Evolutionary conservation across 2,329 filamentous ascomycete genomes (phyloP).

Genomic region (Cladophialophora immunda): DNA sequence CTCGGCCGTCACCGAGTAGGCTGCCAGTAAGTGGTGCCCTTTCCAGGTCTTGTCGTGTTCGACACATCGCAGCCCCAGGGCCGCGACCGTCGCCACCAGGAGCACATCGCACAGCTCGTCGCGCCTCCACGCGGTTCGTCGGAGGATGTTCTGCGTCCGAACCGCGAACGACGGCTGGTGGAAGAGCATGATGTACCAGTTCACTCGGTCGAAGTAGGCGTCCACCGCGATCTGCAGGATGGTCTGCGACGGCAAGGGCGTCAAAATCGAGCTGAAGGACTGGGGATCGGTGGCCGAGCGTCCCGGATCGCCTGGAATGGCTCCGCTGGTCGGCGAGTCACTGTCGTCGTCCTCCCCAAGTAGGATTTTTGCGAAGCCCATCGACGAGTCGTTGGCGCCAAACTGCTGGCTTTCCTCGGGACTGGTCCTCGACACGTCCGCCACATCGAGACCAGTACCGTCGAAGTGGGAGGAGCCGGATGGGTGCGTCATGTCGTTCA

Average conservation of each 20-base stretch:
- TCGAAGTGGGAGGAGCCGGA: constrained; percentile 8
- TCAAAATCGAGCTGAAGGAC: constrained; percentile 18
- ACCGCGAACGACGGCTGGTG: constrained; percentile 25
- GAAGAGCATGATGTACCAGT: constrained; percentile 41
- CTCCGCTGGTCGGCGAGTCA: constrained; percentile 18
- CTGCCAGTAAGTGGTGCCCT: constrained; percentile 21
- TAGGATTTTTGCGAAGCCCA: constrained; percentile 28
- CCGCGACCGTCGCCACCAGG: constrained; percentile 22
- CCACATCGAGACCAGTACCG: constrained; percentile 9
- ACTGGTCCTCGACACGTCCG: constrained; percentile 13
- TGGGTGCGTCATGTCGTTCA: neutral
- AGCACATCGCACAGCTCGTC: constrained; percentile 28
- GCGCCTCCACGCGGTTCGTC: constrained; percentile 19
- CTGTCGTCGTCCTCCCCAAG: constrained; percentile 26
- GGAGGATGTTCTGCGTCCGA: constrained; percentile 15
- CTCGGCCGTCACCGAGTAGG: constrained; percentile 18
- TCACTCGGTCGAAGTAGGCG: constrained; percentile 39
- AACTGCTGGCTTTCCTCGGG: constrained; percentile 26
- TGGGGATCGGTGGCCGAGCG: constrained; percentile 1
- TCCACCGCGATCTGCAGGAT: constrained; percentile 31
- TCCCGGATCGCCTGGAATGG: constrained; percentile 20
- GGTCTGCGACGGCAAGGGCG: constrained; percentile 7
- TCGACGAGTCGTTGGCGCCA: constrained; percentile 26
- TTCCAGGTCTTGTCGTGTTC: constrained; percentile 27
- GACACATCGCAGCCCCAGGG: constrained; percentile 21